Conservation (phyloP, 345 rosid genomes). For the Hypericum androsaemum region DNA sequence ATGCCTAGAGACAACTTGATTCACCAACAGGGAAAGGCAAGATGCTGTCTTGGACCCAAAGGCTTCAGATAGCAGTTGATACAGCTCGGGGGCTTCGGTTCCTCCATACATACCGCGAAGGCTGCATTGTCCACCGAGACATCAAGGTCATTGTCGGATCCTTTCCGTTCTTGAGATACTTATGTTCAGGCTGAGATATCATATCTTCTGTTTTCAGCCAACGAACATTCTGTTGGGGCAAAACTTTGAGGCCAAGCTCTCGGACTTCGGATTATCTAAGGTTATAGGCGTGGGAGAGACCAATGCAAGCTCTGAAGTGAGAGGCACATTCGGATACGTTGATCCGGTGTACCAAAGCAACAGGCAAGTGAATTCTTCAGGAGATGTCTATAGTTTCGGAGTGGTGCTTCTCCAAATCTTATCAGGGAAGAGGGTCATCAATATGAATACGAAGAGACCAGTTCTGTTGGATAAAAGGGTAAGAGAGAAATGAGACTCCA, state of each 20-base stretch:
- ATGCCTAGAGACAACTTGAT: conserved; percentile 1
- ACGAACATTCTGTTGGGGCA: conserved; percentile 44
- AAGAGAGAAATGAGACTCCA: neutral
- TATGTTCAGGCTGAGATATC: neutral
- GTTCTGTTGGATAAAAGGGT: conserved; percentile 39
- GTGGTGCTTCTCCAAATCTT: conserved; percentile 41
- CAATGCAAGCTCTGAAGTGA: conserved; percentile 38
- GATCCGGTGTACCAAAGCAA: conserved; percentile 34
- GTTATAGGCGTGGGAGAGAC: conserved; percentile 29
- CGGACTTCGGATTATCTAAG: conserved; percentile 45
- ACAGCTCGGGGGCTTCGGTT: conserved; percentile 36
- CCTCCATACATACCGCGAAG: conserved; percentile 39
- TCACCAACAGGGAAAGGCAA: conserved; percentile 27
- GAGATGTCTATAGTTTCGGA: conserved; percentile 46
- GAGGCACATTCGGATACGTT: conserved; percentile 43
- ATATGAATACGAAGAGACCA: conserved; percentile 30
- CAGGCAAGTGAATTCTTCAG: conserved; percentile 26
- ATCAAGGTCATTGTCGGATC: conserved; percentile 28
- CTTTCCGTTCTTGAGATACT: neutral
- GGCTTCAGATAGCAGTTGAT: conserved; percentile 41
- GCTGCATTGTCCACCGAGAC: conserved; percentile 48
- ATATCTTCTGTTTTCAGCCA: conserved; percentile 22
- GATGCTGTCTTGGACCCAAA: conserved; percentile 35
- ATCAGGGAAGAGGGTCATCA: conserved; percentile 37
- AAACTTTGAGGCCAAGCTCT: conserved; percentile 42